phyloP scores from a whole-genome alignment of 345 rosid species.

The Eutrema japonicum region DNA sequence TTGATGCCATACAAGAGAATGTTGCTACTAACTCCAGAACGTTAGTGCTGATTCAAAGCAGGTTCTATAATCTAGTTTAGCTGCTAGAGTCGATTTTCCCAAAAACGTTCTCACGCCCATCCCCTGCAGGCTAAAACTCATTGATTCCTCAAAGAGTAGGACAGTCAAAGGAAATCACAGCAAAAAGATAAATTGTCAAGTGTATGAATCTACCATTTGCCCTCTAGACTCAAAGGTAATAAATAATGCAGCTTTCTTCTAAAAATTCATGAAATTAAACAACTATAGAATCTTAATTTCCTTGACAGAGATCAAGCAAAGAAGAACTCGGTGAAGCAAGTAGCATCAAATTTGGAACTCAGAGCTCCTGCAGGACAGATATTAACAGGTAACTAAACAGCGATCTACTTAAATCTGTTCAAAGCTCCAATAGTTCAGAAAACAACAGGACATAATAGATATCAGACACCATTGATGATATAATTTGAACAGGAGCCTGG shows the following conservation, averaged over 20 bases:
- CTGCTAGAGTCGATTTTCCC: not conserved
- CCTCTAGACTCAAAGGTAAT: constrained; percentile 21
- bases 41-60: no score
- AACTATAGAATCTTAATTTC: not conserved
- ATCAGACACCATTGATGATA: constrained; percentile 31
- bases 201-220: constrained; percentile 23
- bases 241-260: not conserved
- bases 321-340: constrained; percentile 30
- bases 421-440: not conserved
- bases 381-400: constrained; percentile 26
- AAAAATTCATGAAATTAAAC: not conserved
- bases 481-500: constrained; percentile 31
- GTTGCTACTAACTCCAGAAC: constrained; percentile 26
- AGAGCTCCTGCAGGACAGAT: constrained; percentile 34
- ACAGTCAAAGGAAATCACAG: constrained; percentile 26
- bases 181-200: constrained; percentile 28
- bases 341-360: constrained; percentile 27
- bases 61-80: constrained; percentile 5
- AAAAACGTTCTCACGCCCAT: constrained; percentile 11
- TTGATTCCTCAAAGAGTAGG: constrained; percentile 22
- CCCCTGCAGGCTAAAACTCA: constrained; percentile 28
- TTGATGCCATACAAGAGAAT: constrained; percentile 4
- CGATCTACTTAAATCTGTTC: not conserved
- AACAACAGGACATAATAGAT: not conserved
- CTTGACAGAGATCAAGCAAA: constrained; percentile 34